phyloP scores from a whole-genome alignment of 164 flowering plant genomes.

The Platanus orientalis region DNA sequence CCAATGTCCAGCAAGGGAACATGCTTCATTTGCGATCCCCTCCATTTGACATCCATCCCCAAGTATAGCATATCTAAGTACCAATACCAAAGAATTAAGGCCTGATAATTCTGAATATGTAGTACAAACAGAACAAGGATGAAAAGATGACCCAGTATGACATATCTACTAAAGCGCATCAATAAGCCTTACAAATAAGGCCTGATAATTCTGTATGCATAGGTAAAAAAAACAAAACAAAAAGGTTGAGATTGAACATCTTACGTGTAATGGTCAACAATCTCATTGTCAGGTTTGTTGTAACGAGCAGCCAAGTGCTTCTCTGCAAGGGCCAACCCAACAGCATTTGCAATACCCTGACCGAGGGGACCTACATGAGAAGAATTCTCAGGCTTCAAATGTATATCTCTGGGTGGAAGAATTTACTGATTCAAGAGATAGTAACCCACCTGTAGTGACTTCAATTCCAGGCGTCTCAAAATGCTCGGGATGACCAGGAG shows the following conservation, averaged over 20 bases:
- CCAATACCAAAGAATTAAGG: neutral
- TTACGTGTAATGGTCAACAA: conserved; percentile 42
- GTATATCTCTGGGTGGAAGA: neutral
- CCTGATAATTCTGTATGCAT: neutral
- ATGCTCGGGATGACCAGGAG: conserved; percentile 98
- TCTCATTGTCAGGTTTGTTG: conserved; percentile 43
- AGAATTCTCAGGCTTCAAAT: neutral
- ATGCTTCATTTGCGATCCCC: conserved; percentile 46
- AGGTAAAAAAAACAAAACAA: neutral
- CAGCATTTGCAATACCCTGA: conserved; percentile 56
- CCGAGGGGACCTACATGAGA: conserved; percentile 47
- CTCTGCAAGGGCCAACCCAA: conserved; percentile 59
- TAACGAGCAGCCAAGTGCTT: conserved; percentile 54
- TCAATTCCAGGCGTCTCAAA: conserved; percentile 98
- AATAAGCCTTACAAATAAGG: neutral
- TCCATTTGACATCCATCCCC: conserved; percentile 65
- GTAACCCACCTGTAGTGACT: conserved; percentile 85
- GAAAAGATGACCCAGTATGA: conserved; percentile 21
- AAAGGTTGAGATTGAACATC: neutral
- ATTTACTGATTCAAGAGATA: neutral
- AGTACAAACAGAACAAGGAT: too few species aligned
- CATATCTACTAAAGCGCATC: conserved; percentile 17
- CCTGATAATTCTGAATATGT: too few species aligned
- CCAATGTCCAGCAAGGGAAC: conserved; percentile 53
- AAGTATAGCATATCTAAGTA: conserved; percentile 32